phyloP scores from a whole-genome alignment of 768 basidiomycete genomes.

The Mycena polygramma region DNA sequence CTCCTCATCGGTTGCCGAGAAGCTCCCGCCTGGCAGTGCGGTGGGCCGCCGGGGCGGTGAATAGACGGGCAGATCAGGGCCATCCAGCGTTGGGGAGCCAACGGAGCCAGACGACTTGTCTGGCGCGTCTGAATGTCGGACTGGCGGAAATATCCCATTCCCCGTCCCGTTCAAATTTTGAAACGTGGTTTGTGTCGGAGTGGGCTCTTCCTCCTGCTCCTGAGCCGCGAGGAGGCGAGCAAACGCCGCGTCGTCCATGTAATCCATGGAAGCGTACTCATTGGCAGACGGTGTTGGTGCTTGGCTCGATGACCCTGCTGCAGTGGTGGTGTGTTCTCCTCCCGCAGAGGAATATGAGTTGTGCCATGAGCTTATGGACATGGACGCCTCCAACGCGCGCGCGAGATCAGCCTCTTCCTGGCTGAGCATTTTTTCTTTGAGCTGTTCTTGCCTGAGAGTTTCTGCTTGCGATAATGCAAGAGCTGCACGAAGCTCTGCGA shows the following conservation, averaged over 20 bases:
- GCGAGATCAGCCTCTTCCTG: slow-evolving; percentile 79
- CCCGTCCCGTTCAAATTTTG: not conserved
- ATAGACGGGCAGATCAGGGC: slow-evolving; percentile 20
- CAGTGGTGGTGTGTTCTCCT: slow-evolving; percentile 22
- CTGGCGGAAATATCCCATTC: not conserved
- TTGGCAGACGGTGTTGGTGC: not conserved
- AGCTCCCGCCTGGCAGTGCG: slow-evolving; percentile 37
- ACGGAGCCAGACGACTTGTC: not conserved
- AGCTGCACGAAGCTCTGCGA: slow-evolving; percentile 54
- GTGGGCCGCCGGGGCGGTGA: slow-evolving; percentile 12
- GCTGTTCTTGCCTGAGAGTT: slow-evolving; percentile 38
- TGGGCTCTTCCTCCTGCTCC: slow-evolving; percentile 26
- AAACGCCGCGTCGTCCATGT: slow-evolving; percentile 36
- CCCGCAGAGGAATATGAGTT: slow-evolving; percentile 35
- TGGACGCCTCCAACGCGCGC: slow-evolving; percentile 70
- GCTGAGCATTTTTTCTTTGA: slow-evolving; percentile 49
- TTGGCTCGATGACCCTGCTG: slow-evolving; percentile 42
- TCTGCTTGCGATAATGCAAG: slow-evolving; percentile 66
- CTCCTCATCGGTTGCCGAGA: slow-evolving; percentile 45
- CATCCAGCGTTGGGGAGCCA: not conserved
- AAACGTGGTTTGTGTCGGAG: slow-evolving; percentile 34
- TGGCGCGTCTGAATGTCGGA: slow-evolving; percentile 17
- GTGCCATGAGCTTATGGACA: slow-evolving; percentile 35
- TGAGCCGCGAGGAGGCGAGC: slow-evolving; percentile 34
- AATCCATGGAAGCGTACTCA: slow-evolving; percentile 20